Conservation (phyloP, 148 eudicot genomes). For the Rhododendron mucronatum region DNA sequence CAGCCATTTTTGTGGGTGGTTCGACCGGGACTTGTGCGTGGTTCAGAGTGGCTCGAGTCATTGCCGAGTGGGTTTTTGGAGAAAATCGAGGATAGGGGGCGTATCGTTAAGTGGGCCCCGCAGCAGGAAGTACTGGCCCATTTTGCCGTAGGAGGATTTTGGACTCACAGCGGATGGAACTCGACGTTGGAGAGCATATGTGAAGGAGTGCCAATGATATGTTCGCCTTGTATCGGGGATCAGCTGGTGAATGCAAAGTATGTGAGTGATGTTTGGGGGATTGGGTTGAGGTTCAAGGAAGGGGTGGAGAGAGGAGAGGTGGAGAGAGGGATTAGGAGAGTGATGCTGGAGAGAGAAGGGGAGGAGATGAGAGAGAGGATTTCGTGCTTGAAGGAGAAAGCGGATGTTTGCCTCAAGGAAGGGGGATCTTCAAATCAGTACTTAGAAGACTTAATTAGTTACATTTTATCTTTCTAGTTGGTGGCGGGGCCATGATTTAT, state of each 20-base stretch:
- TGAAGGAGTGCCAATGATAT: slow-evolving; percentile 58
- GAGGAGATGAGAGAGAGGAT: slow-evolving; percentile 25
- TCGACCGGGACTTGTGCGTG: slow-evolving; percentile 26
- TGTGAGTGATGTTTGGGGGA: slow-evolving; percentile 33
- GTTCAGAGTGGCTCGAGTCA: slow-evolving; percentile 11
- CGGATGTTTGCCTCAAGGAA: slow-evolving; percentile 15
- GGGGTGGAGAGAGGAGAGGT: slow-evolving; percentile 21
- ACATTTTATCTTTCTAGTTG: slow-evolving; percentile 10
- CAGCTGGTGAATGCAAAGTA: slow-evolving; percentile 38
- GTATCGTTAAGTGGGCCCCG: slow-evolving; percentile 48
- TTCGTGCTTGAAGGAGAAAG: slow-evolving; percentile 25
- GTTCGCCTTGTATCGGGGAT: slow-evolving; percentile 37
- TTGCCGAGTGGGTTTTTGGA: slow-evolving; percentile 30
- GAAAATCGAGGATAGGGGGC: slow-evolving; percentile 17
- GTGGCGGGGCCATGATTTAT: no score
- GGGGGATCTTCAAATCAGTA: slow-evolving; percentile 28
- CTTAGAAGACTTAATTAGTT: slow-evolving; percentile 10
- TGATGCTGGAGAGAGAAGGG: slow-evolving; percentile 39
- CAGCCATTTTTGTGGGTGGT: slow-evolving; percentile 41
- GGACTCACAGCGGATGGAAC: slow-evolving; percentile 62
- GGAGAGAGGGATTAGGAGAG: slow-evolving; percentile 16
- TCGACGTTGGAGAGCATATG: slow-evolving; percentile 51
- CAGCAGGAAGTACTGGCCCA: slow-evolving; percentile 51
- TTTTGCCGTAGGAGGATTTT: slow-evolving; percentile 40
- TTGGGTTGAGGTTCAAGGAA: slow-evolving; percentile 29